phyloP scores from a whole-genome alignment of 2,329 filamentous ascomycete species.

The Escovopsis weberi region DNA sequence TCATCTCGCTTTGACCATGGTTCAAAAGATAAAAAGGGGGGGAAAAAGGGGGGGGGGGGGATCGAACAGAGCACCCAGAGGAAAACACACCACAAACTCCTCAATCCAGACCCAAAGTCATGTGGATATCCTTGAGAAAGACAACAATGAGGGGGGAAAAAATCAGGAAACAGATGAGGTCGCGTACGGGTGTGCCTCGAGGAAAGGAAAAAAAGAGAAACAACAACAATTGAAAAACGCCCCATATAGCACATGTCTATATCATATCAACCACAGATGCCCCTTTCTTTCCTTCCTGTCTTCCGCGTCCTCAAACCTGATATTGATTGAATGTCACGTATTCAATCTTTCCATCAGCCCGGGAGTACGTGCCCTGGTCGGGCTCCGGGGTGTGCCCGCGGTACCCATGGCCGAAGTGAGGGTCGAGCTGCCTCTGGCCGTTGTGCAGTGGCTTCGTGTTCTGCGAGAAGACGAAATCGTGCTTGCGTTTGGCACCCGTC shows the following conservation, averaged over 20 bases:
- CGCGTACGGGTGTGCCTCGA: too few relatives aligned
- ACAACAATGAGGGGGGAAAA: too few relatives aligned
- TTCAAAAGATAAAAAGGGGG: not conserved
- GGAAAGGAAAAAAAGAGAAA: too few relatives aligned
- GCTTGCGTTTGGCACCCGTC: constrained; percentile 23
- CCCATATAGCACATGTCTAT: too few relatives aligned
- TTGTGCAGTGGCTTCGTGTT: constrained; percentile 20
- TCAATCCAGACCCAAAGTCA: not conserved
- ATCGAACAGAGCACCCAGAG: too few relatives aligned
- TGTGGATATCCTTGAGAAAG: too few relatives aligned
- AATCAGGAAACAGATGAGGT: not conserved
- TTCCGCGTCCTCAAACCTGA: constrained; percentile 2
- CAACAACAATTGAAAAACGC: too few relatives aligned
- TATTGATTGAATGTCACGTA: constrained; percentile 18
- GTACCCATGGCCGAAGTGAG: constrained; percentile 13
- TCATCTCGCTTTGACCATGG: too few relatives aligned
- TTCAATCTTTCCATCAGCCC: constrained; percentile 20
- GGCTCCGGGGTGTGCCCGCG: constrained; percentile 15
- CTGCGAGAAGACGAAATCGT: constrained; percentile 20
- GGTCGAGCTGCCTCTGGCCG: constrained; percentile 22
- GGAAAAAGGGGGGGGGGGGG: not conserved
- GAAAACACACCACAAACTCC: not conserved
- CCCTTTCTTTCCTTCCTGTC: too few relatives aligned
- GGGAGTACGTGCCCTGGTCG: constrained; percentile 18
- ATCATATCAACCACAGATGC: too few relatives aligned